phyloP scores from a whole-genome alignment of 1,284 basidiomycete genomes.

The Rhodotorula sp. region DNA sequence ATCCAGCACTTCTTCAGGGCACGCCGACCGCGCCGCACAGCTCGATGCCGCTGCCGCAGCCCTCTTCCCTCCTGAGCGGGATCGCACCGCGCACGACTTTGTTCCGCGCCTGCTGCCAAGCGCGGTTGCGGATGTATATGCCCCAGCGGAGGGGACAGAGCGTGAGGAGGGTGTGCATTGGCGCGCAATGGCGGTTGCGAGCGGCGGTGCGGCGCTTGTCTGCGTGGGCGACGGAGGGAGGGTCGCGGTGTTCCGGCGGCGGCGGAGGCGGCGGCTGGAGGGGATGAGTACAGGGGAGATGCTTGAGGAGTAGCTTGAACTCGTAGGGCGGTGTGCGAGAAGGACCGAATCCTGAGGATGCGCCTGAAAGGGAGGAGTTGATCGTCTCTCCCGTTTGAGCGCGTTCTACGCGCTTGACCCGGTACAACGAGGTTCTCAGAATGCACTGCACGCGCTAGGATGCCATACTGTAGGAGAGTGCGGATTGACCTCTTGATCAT shows the following conservation, averaged over 20 bases:
- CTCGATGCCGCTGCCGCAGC: too few relatives aligned
- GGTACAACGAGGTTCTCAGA: too few relatives aligned
- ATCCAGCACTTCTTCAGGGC: not conserved
- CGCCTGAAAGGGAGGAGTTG: not conserved
- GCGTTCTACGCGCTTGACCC: not conserved
- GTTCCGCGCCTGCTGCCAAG: constrained; percentile 16
- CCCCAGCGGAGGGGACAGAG: not conserved
- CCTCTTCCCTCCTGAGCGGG: constrained; percentile 21
- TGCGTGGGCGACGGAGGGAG: constrained; percentile 7
- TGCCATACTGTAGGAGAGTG: too few relatives aligned
- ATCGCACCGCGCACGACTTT: constrained; percentile 15
- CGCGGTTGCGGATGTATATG: not conserved
- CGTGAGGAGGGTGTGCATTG: constrained; percentile 1
- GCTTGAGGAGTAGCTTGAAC: not conserved
- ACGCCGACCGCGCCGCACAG: not conserved
- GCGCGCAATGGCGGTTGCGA: constrained; percentile 4
- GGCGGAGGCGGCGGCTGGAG: not conserved
- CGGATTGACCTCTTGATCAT: not conserved
- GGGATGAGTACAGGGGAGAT: not conserved
- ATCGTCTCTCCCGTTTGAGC: too few relatives aligned
- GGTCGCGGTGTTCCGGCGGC: not conserved
- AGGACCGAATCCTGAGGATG: not conserved
- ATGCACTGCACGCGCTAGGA: too few relatives aligned
- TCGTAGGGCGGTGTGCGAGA: not conserved
- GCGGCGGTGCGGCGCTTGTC: constrained; percentile 5